Base-by-base conservation (phyloP, 768 basidiomycete species). In the Daedaleopsis nitida region DNA sequence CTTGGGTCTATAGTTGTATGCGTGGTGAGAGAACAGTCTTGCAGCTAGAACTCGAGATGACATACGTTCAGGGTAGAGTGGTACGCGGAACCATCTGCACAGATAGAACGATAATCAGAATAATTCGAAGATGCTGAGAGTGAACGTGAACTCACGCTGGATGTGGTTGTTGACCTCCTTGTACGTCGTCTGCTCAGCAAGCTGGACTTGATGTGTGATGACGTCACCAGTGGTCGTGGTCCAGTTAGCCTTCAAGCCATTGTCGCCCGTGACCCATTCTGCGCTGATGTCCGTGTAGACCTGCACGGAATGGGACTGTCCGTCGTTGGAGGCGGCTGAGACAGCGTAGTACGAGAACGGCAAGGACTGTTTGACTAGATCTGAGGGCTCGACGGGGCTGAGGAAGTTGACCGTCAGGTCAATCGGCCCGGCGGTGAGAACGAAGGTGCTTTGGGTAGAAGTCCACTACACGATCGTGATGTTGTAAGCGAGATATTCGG, bases 51-150 rank as follows among this genome's bases (percentile, higher is more conserved):
- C n/a, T n/a, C n/a, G n/a, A n/a, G n/a, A n/a, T 0, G 19, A 58
- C 68, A 34, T 53, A 73, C 74, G 62, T 65, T 74, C 47, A 50
- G 65, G 0, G 81, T 83, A 0, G 86, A 82, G 63, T 88, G 87
- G 70, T 80, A 86, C 2, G 81, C 85, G 24, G 84, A 82, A n/a
- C 87, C 87, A 71, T 88, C 87, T 89, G 66, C 3, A n/a, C n/a
- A n/a, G n/a, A n/a, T n/a, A n/a, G n/a, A n/a, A n/a, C 38, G 27
- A 52, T n/a, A n/a, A 17, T n/a, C 10, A n/a, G 1, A 47, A 16
- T 27, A 4, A 44, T 12, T 14, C 1, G 44, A 19, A 35, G n/a
- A n/a, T 17, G 5, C 10, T 10, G n/a, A 1, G 32, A 10, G 2
- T 38, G 37, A 9, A 57, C 38, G 16, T 54, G 7, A n/a, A 70